A percentile compares a stretch with the other conserved stretches of the same genome.
These are phyloP conservation scores for Cystobasidium slooffiae DNA, from an alignment of 1,284 basidiomycete species.

Conservation along the genomic window DNA sequence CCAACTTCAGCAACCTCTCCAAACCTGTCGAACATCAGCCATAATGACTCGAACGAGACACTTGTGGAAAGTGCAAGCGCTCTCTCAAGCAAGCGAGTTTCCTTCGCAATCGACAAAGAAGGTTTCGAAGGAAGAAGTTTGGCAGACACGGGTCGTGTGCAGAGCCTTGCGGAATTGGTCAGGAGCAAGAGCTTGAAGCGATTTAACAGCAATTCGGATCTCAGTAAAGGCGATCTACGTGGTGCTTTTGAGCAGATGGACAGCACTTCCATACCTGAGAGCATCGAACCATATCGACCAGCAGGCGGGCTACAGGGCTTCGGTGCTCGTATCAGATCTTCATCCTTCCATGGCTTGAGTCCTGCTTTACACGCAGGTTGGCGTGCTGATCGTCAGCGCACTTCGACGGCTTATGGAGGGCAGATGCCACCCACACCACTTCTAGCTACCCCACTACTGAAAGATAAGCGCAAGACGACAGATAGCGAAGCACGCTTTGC, in stretches of 20 bases:
- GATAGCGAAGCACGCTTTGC: constrained; percentile 37
- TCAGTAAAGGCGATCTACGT: background rate
- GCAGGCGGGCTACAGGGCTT: background rate
- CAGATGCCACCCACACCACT: constrained; percentile 31
- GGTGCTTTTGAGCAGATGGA: constrained; percentile 18
- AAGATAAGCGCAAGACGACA: constrained; percentile 13
- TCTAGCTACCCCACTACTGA: background rate
- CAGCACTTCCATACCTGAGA: background rate
- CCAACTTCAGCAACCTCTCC: constrained; percentile 5
- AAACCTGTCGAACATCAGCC: constrained; percentile 2
- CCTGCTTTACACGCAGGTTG: background rate
- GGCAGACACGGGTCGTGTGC: background rate
- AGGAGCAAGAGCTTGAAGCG: constrained; percentile 18
- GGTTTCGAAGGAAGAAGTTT: background rate
- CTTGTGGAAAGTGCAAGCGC: background rate
- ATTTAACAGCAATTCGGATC: background rate
- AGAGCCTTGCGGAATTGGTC: constrained; percentile 3
- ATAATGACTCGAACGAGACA: constrained; percentile 5
- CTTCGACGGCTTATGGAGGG: constrained; percentile 23
- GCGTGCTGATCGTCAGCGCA: constrained; percentile 6
- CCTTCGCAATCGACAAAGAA: constrained; percentile 1
- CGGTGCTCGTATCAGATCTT: background rate
- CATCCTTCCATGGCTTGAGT: constrained; percentile 14
- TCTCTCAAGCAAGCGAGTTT: background rate
- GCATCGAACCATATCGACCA: background rate